These are phyloP conservation scores for Emergomyces africanus DNA, from an alignment of 2,329 filamentous ascomycete species.

Conservation along the genomic window DNA sequence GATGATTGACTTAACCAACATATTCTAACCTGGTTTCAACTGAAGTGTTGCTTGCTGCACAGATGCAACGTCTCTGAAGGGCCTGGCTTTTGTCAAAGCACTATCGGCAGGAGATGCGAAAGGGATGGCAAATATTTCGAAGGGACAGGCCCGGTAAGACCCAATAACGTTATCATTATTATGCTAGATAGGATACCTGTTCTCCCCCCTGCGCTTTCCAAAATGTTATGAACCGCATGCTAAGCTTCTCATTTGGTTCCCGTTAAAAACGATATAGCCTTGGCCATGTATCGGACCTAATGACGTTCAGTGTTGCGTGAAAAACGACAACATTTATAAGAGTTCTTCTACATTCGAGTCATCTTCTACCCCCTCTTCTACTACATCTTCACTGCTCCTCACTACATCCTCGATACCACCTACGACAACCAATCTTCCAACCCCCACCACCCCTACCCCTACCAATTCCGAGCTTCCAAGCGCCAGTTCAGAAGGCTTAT, in stretches of 20 bases:
- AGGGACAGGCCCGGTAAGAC: background rate
- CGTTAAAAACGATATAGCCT: background rate
- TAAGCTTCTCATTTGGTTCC: background rate
- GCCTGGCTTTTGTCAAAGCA: background rate
- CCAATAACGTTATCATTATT: background rate
- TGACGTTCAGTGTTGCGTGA: background rate
- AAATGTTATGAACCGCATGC: background rate
- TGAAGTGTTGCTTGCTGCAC: background rate
- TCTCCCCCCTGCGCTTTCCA: background rate
- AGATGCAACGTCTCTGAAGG: background rate
- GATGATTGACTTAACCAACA: background rate
- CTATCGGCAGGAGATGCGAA: background rate
- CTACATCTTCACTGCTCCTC: background rate
- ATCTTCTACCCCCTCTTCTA: background rate
- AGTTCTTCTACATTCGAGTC: background rate
- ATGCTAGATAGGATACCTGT: background rate
- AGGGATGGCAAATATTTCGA: background rate
- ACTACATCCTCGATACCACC: background rate
- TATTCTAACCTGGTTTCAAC: background rate
- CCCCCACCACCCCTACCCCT: background rate
- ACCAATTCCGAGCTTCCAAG: background rate
- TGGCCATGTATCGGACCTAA: background rate
- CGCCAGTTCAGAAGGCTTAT: background rate
- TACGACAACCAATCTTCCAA: background rate
- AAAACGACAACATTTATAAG: background rate